Percentiles rank a stretch among this genome's conserved stretches.
Evolutionary conservation across 306 rosid species (phyloP).

Genomic region (Phaseolus lunatus): DNA sequence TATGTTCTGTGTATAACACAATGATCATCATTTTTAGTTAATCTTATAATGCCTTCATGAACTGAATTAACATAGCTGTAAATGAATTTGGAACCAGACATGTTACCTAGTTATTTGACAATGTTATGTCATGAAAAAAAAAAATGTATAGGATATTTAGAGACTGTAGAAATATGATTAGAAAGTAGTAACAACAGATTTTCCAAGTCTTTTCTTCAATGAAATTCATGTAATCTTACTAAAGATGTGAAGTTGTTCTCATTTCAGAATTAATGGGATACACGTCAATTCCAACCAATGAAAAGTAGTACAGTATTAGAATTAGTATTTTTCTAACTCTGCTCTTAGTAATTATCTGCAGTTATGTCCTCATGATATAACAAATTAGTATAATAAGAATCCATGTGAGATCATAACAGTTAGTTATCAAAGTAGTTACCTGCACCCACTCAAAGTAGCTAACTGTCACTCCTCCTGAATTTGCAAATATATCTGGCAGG

Average conservation of each 20-base stretch:
- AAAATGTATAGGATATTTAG: background rate
- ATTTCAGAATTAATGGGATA: too few species aligned
- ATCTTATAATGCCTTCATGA: background rate
- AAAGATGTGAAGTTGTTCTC: too few species aligned
- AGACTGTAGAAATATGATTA: background rate
- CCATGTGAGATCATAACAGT: background rate
- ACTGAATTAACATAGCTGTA: background rate
- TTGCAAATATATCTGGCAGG: conserved; percentile 87
- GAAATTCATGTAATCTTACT: too few species aligned
- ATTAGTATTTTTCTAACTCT: too few species aligned
- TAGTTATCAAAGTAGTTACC: conserved; percentile 52
- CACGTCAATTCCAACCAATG: too few species aligned
- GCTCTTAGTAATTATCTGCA: too few species aligned
- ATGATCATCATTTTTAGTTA: background rate
- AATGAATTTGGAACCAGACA: background rate
- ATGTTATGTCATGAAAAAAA: background rate
- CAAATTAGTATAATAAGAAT: too few species aligned
- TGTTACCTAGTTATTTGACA: background rate
- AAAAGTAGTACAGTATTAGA: too few species aligned
- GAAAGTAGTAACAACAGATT: too few species aligned
- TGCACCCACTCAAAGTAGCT: conserved; percentile 96
- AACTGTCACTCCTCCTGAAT: conserved; percentile 90
- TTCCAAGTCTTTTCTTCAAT: too few species aligned
- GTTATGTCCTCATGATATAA: too few species aligned
- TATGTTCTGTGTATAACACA: conserved; percentile 70